These are phyloP conservation scores for Dipteronia sinensis DNA, from an alignment of 345 rosid species.

Conservation along the genomic window DNA sequence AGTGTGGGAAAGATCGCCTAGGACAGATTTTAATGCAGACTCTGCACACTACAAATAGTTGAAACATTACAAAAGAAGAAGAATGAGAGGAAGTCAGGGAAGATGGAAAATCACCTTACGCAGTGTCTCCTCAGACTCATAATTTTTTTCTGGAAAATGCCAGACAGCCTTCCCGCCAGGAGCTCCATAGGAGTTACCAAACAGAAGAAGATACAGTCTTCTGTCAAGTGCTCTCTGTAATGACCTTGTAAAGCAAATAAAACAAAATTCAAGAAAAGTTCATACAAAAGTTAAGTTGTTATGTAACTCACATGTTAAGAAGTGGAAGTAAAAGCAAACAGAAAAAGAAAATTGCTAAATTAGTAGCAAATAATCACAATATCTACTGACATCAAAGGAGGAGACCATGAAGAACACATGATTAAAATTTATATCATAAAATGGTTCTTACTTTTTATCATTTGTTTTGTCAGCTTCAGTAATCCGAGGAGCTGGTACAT, in stretches of 20 bases:
- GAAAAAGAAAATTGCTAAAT: not conserved
- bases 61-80: not conserved
- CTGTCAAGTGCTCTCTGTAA: slow-evolving; percentile 85
- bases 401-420: not conserved
- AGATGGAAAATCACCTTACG: slow-evolving; percentile 47
- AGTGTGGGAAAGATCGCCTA: slow-evolving; percentile 81
- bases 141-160: slow-evolving; percentile 94
- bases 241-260: slow-evolving; percentile 39
- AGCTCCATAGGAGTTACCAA: slow-evolving; percentile 60
- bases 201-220: slow-evolving; percentile 80
- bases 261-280: slow-evolving; percentile 5
- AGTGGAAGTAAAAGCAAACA: not conserved
- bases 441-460: slow-evolving; percentile 69
- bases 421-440: slow-evolving; percentile 1
- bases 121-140: slow-evolving; percentile 86
- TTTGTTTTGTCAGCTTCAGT: slow-evolving; percentile 89
- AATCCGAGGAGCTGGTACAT: slow-evolving; percentile 86
- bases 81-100: not conserved
- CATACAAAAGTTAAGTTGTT: not conserved
- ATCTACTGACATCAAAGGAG: not conserved
- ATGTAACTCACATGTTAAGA: not conserved
- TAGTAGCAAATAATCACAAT: not conserved
- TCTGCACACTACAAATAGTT: slow-evolving; percentile 77
- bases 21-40: slow-evolving; percentile 70
- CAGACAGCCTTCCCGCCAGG: slow-evolving; percentile 64